These are phyloP conservation scores for Klebsormidium nitens DNA, from an alignment of 139 green algal species.

Conservation along the genomic window DNA sequence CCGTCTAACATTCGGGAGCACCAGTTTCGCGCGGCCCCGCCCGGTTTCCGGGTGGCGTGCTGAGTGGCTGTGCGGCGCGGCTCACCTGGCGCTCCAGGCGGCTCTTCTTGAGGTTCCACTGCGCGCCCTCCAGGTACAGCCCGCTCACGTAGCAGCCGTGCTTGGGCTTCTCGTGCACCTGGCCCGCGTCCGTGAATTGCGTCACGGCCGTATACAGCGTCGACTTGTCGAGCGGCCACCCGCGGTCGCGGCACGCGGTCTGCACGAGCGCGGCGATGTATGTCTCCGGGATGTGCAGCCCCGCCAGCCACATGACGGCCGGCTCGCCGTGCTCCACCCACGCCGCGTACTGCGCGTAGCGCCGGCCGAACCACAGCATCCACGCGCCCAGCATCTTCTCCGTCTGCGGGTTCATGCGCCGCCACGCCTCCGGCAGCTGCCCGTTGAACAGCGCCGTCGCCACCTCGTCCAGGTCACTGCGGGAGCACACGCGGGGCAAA, in stretches of 20 bases:
- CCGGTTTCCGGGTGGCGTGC: too few relatives aligned
- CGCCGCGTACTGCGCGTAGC: slow-evolving; percentile 62
- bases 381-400: slow-evolving; percentile 71
- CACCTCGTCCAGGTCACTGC: slow-evolving; percentile 66
- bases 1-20: too few relatives aligned
- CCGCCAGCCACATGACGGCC: slow-evolving; percentile 75
- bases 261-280: slow-evolving; percentile 82
- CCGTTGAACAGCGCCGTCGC: slow-evolving; percentile 64
- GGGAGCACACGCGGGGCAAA: too few relatives aligned
- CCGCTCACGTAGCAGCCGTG: slow-evolving; percentile 72
- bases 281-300: slow-evolving; percentile 78
- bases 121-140: slow-evolving; percentile 77
- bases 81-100: slow-evolving; percentile 42
- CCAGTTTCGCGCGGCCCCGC: too few relatives aligned
- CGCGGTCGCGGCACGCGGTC: slow-evolving; percentile 69
- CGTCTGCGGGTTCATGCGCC: slow-evolving; percentile 60
- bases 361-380: slow-evolving; percentile 73
- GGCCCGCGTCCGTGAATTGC: slow-evolving; percentile 37
- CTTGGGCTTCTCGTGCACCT: slow-evolving; percentile 47
- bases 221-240: slow-evolving; percentile 73
- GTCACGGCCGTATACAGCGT: slow-evolving; percentile 80
- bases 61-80: too few relatives aligned
- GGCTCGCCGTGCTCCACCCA: slow-evolving; percentile 74
- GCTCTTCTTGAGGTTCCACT: slow-evolving; percentile 58
- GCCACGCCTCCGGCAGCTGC: slow-evolving; percentile 69